These are phyloP conservation scores for Cornus florida DNA, from an alignment of 148 eudicot genomes.

Conservation along the genomic window DNA sequence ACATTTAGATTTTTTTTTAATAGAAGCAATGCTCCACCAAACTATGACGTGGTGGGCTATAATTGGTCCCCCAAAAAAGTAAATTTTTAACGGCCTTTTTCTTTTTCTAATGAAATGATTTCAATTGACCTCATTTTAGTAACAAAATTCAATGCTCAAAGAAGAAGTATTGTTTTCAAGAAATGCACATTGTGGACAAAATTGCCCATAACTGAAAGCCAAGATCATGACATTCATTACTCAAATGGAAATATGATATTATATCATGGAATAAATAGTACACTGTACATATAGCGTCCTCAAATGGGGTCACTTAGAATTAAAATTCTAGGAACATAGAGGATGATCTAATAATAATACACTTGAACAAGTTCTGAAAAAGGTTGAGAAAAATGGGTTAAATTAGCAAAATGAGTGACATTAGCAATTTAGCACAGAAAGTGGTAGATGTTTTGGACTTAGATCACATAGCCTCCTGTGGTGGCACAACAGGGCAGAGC, in stretches of 20 bases:
- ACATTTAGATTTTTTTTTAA: not conserved
- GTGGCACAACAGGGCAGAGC: slow-evolving; percentile 20
- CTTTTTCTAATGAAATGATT: not conserved
- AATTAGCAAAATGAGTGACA: slow-evolving; percentile 19
- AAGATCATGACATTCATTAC: not conserved
- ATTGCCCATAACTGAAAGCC: slow-evolving; percentile 2
- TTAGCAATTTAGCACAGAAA: not conserved
- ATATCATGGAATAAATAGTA: not conserved
- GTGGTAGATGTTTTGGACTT: not conserved
- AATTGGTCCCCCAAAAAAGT: not conserved
- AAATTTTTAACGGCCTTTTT: too few relatives aligned
- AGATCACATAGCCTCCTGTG: not conserved
- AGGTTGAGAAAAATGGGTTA: slow-evolving; percentile 19
- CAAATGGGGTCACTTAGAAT: slow-evolving; percentile 25
- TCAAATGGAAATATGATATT: too few relatives aligned
- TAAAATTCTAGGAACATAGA: slow-evolving; percentile 17
- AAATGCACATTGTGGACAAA: not conserved
- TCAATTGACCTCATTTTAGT: not conserved
- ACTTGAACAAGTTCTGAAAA: not conserved
- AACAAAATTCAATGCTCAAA: not conserved
- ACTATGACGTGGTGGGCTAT: not conserved
- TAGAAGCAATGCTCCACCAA: too few relatives aligned
- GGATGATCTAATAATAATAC: not conserved
- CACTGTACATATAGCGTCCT: slow-evolving; percentile 8
- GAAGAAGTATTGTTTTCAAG: not conserved